Base-by-base conservation (phyloP, 352 stramenopile genomes). In the Blastocystis sp. region DNA sequence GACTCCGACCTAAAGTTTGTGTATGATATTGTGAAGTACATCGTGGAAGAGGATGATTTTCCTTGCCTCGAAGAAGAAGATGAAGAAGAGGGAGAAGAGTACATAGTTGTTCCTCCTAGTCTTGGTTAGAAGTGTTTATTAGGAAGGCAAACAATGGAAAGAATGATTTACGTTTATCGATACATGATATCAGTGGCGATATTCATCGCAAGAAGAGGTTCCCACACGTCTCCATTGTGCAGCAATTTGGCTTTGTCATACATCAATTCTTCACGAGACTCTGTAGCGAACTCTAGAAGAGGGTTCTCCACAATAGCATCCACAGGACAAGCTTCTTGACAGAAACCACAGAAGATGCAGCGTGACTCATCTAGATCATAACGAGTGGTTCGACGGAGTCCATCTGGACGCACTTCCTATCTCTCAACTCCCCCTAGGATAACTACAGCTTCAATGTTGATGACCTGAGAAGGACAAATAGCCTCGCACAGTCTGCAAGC, bases 361-460 rank as follows among this genome's bases (percentile, higher is more conserved):
- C 99, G 99, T 88, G 96, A 98, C 96, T 98, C 99, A 91, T 99
- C 97, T 90, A 99, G 98, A 91, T 99, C 96, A 91, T 99, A 99
- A 75, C 95, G 93, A 16, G 96, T 99, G n/a, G 97, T 99, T 90
- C 96, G 94, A 89, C 96, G 93, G 42, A 94, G 95, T 59, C 96
- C 96, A 90, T 99, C 97, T 73, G 95, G 95, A 89, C 97, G 94
- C 75, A 94, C 92, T 89, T 98, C 96, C 75, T 86, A 88, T 19
- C 39, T 24, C 57, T 42, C 11, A 86, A 32, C 11, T 14, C 67
- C 37, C 11, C 29, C 35, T 89, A 90, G 73, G 88, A 93, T 90
- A 37, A 32, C 6, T 54, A 86, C 75, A 43, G 96, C 93, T 89
- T 99, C 96, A 91, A 99, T 99, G 49, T 95, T 98, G 91, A 99